Conservation (phyloP, 106 monocot genomes). For the Acanthochlamys bracteata region DNA sequence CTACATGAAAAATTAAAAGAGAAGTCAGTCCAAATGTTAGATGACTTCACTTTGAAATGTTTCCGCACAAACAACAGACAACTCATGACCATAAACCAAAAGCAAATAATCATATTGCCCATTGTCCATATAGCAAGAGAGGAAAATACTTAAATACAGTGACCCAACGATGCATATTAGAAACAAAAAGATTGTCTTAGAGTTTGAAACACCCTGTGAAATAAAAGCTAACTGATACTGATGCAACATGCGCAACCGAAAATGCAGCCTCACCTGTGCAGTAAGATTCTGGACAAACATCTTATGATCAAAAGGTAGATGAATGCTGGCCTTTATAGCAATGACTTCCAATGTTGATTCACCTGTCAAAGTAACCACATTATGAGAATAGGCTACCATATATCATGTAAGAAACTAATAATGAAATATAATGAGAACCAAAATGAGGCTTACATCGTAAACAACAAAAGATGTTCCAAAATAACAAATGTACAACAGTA, state of each 20-base stretch:
- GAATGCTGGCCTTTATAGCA: constrained; percentile 67
- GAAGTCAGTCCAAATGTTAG: background rate
- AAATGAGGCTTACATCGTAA: too few species aligned
- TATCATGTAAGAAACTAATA: too few species aligned
- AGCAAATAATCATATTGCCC: too few species aligned
- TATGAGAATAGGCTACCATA: too few species aligned
- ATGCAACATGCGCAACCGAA: background rate
- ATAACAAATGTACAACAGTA: too few species aligned
- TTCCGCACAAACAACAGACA: background rate
- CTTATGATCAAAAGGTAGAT: constrained; percentile 84
- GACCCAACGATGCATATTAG: background rate
- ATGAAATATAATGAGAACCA: too few species aligned
- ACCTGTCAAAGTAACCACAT: constrained; percentile 23
- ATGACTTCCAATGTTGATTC: constrained; percentile 57
- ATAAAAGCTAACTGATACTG: background rate
- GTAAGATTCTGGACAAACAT: constrained; percentile 96
- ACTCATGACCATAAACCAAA: too few species aligned
- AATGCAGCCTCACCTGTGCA: constrained; percentile 43
- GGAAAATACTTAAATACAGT: background rate
- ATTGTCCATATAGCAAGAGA: background rate
- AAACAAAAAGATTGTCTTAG: background rate
- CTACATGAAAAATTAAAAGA: constrained; percentile 10
- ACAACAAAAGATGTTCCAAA: too few species aligned
- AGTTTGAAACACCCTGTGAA: background rate
- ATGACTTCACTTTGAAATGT: background rate